Evolutionary conservation across 2,329 filamentous ascomycete species (phyloP).

Genomic region (Chaetomium strumarium): DNA sequence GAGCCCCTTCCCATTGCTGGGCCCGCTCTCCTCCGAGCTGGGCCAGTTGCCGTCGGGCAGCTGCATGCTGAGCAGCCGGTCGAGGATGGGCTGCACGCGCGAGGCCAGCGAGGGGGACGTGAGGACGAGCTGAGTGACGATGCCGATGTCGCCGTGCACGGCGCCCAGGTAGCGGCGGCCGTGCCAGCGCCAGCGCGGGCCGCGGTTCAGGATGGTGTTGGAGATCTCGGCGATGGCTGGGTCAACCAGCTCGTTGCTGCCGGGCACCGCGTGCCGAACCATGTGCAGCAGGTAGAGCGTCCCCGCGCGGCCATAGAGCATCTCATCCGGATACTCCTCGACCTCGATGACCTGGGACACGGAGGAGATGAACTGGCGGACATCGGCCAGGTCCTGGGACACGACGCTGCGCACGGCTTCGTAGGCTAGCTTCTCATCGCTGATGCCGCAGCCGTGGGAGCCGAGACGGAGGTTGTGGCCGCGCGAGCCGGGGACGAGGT

Average conservation of each 20-base stretch:
- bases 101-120: conserved; percentile 50
- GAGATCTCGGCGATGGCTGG: conserved; percentile 51
- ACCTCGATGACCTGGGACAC: conserved; percentile 35
- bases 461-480: conserved; percentile 31
- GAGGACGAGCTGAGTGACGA: conserved; percentile 62
- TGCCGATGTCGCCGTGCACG: conserved; percentile 62
- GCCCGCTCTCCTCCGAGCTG: conserved; percentile 15
- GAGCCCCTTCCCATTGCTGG: conserved; percentile 27
- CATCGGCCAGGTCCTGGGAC: conserved; percentile 33
- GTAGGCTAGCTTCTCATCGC: conserved; percentile 43
- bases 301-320: conserved; percentile 62
- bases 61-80: conserved; percentile 53
- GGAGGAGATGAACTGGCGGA: conserved; percentile 36
- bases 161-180: conserved; percentile 59
- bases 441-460: conserved; percentile 43
- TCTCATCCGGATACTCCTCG: conserved; percentile 47
- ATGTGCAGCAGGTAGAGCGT: conserved; percentile 62
- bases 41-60: conserved; percentile 32
- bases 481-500: conserved; percentile 38
- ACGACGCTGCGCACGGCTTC: conserved; percentile 42
- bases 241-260: conserved; percentile 44
- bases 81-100: conserved; percentile 47
- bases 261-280: conserved; percentile 50
- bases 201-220: conserved; percentile 51
- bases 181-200: conserved; percentile 55